A percentile compares a stretch with the other conserved stretches of the same genome.
Conservation (phyloP, 805 yeast species). For the Starmerella floricola region DNA sequence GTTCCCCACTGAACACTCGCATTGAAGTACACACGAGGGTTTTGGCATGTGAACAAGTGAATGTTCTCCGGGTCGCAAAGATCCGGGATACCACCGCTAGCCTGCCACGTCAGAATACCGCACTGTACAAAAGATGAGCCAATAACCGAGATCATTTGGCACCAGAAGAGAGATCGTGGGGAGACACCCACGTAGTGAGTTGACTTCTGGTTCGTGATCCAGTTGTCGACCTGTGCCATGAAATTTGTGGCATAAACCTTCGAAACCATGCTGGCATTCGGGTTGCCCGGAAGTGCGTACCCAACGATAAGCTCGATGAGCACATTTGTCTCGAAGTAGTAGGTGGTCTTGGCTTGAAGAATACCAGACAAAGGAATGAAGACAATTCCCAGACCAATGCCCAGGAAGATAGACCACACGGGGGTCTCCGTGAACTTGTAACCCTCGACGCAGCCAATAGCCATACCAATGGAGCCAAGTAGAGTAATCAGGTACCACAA, state of each 20-base stretch:
- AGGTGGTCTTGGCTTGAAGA: conserved; percentile 39
- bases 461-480: conserved; percentile 35
- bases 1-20: conserved; percentile 37
- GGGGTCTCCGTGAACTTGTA: conserved; percentile 36
- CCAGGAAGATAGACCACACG: conserved; percentile 47
- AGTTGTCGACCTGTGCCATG: conserved; percentile 51
- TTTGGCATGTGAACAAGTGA: conserved; percentile 30
- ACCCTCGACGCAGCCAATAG: conserved; percentile 35
- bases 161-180: conserved; percentile 46
- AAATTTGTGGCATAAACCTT: conserved; percentile 47
- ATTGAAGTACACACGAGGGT: conserved; percentile 36
- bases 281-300: conserved; percentile 45
- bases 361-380: conserved; percentile 43
- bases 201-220: conserved; percentile 41
- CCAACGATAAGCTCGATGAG: conserved; percentile 41
- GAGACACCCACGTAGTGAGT: conserved; percentile 50
- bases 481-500: conserved; percentile 40
- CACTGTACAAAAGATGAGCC: conserved; percentile 24
- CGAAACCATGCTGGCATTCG: conserved; percentile 40
- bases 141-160: conserved; percentile 29
- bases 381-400: conserved; percentile 38
- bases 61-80: conserved; percentile 24
- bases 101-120: conserved; percentile 28
- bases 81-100: conserved; percentile 26
- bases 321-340: conserved; percentile 38